phyloP scores from a whole-genome alignment of 768 basidiomycete species.

The Xerocomellus chrysenteron region DNA sequence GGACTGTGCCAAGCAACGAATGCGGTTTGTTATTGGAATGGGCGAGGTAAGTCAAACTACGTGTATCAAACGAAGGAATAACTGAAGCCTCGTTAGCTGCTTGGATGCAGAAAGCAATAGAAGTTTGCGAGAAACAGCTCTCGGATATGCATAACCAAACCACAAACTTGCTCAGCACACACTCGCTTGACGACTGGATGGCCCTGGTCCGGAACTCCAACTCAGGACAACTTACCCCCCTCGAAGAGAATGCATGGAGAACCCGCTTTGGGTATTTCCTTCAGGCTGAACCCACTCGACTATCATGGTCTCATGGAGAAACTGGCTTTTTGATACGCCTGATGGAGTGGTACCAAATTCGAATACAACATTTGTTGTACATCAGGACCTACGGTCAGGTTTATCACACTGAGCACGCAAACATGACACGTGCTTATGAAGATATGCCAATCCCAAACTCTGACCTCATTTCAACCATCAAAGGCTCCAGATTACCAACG shows the following conservation, averaged over 20 bases:
- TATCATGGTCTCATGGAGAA: slow-evolving; percentile 33
- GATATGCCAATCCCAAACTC: slow-evolving; percentile 17
- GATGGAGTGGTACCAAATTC: slow-evolving; percentile 42
- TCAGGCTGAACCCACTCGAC: slow-evolving; percentile 19
- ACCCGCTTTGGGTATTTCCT: slow-evolving; percentile 32
- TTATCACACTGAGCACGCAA: slow-evolving; percentile 17
- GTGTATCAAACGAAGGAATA: neutral
- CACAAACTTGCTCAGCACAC: slow-evolving; percentile 27
- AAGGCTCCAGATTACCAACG: slow-evolving; percentile 36
- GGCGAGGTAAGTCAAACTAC: slow-evolving; percentile 30
- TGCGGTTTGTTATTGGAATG: slow-evolving; percentile 48
- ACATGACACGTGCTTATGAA: slow-evolving; percentile 5
- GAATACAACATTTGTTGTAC: slow-evolving; percentile 45
- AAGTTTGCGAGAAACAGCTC: slow-evolving; percentile 40
- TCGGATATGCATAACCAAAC: slow-evolving; percentile 31
- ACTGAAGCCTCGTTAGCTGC: slow-evolving; percentile 19
- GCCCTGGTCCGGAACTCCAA: slow-evolving; percentile 30
- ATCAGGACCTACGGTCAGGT: slow-evolving; percentile 35
- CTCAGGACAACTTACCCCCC: slow-evolving; percentile 22
- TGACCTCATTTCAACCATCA: slow-evolving; percentile 23
- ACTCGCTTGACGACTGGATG: slow-evolving; percentile 39
- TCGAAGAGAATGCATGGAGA: slow-evolving; percentile 34
- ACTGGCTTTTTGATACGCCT: slow-evolving; percentile 45
- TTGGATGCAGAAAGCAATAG: slow-evolving; percentile 39
- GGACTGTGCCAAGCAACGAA: slow-evolving; percentile 46